Base-by-base conservation (phyloP, 257 asterid species). In the Nyctanthes arbortristis region DNA sequence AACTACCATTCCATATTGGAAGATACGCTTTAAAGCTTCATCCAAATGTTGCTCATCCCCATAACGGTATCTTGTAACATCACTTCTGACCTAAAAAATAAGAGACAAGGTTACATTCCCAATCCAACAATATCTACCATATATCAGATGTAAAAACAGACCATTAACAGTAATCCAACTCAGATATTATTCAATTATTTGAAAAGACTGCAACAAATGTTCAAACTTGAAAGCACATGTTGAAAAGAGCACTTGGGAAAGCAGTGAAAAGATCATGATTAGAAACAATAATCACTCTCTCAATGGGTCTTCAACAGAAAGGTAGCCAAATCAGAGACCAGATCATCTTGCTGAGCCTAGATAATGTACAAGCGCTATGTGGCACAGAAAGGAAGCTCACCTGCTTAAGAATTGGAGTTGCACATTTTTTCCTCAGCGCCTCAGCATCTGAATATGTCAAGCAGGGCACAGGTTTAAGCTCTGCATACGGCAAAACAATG, bases 1-100 rank as follows among this genome's bases (percentile, higher is more conserved):
- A 35, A 2, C 25, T 86, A 94, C 99, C 99, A 65, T 91, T 7
- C 99, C 96, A 65, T 89, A 94, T 69, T 94, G 97, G 79, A 94
- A 94, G 71, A 94, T 94, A 67, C 99, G 81, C 81, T 91, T 94
- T 75, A 91, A 73, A 63, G 99, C 97, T 81, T 94, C 99, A 1
- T 94, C 99, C 66, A 91, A 79, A 86, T 91, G 99, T 55, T 94
- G 99, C 76, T 94, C 99, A 40, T 94, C 99, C 57, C 99, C 99
- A 65, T 91, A 94, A 63, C 97, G 97, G 56, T 89, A 94, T 71
- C 99, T 87, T 56, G 83, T 94, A 60, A 94, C 99, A 81, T 94
- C 99, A 74, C 58, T 89, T 76, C 97, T 94, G 71, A 94, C 99
- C 99, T 94, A 84, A 75, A 77, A 79, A 59, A 65, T 47, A 78